Percentiles rank a stretch among this genome's conserved stretches.
phyloP scores from a whole-genome alignment of 768 basidiomycete species.

The Leccinellum rugosiceps region DNA sequence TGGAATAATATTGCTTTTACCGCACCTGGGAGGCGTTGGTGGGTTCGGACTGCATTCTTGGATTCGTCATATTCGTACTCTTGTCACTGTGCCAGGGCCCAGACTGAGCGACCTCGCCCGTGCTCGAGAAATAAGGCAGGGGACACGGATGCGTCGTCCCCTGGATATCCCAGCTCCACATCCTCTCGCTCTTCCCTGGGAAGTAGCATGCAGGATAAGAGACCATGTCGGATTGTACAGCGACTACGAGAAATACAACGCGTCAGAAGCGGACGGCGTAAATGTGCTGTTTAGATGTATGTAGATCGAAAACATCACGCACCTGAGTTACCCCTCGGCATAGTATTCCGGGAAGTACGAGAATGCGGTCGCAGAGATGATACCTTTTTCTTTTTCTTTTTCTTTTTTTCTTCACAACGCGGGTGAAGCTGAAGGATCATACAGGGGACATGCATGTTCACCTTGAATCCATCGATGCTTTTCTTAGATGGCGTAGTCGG shows the following conservation, averaged over 20 bases:
- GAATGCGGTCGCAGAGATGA: conserved; percentile 82
- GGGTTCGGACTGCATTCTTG: conserved; percentile 67
- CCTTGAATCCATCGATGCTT: conserved; percentile 87
- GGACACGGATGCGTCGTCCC: no score
- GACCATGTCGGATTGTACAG: conserved; percentile 74
- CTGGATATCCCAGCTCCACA: conserved; percentile 85
- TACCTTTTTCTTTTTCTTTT: no score
- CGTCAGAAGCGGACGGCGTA: background rate
- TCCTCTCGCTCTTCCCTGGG: conserved; percentile 52
- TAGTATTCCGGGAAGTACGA: conserved; percentile 64
- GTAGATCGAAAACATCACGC: background rate
- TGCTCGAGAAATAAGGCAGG: no score
- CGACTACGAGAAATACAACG: conserved; percentile 40
- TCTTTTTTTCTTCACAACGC: conserved; percentile 28
- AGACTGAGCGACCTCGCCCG: no score
- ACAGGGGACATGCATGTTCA: conserved; percentile 20
- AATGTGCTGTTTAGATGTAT: no score
- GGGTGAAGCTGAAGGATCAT: background rate
- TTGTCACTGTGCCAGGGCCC: conserved; percentile 22
- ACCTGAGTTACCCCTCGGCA: conserved; percentile 67
- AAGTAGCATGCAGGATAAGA: conserved; percentile 74
- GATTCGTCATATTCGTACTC: conserved; percentile 51
- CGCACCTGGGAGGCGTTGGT: no score
- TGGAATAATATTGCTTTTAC: no score
- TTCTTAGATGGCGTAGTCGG: conserved; percentile 71